These are phyloP conservation scores for Lomentospora prolificans DNA, from an alignment of 2,329 filamentous ascomycete species.

Conservation along the genomic window DNA sequence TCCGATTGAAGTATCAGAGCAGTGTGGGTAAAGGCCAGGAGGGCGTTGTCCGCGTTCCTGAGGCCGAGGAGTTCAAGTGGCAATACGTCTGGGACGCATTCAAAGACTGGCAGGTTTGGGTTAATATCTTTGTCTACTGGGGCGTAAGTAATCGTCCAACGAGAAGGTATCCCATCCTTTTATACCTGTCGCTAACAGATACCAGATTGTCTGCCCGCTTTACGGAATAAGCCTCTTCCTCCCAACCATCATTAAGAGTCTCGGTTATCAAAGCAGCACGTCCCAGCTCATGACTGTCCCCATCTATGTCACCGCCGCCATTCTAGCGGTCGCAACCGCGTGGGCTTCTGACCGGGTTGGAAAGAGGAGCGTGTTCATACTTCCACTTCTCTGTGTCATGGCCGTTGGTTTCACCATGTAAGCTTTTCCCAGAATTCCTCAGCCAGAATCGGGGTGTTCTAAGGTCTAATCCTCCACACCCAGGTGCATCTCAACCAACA, in stretches of 20 bases:
- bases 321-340: conserved; percentile 14
- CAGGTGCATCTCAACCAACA: conserved; percentile 24
- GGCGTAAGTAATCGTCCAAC: conserved; percentile 31
- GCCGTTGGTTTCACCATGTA: conserved; percentile 42
- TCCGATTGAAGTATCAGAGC: conserved; percentile 47
- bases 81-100: conserved; percentile 47
- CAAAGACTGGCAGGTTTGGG: conserved; percentile 46
- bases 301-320: conserved; percentile 16
- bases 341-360: conserved; percentile 14
- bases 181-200: neutral
- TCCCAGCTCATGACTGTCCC: conserved; percentile 19
- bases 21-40: conserved; percentile 34
- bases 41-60: conserved; percentile 40
- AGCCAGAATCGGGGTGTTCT: no score
- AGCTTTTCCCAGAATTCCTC: conserved; percentile 10
- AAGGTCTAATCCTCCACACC: conserved; percentile 28
- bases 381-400: conserved; percentile 42
- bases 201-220: conserved; percentile 13
- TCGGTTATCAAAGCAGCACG: conserved; percentile 17
- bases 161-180: conserved; percentile 8
- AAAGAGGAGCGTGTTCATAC: conserved; percentile 25
- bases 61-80: conserved; percentile 49
- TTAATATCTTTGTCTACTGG: conserved; percentile 47
- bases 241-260: conserved; percentile 15
- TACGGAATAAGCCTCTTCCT: conserved; percentile 34